Evolutionary conservation across 768 basidiomycete species (phyloP), one percentile per base, ranked within the genome.

Genomic region (Suillus decipiens): DNA sequence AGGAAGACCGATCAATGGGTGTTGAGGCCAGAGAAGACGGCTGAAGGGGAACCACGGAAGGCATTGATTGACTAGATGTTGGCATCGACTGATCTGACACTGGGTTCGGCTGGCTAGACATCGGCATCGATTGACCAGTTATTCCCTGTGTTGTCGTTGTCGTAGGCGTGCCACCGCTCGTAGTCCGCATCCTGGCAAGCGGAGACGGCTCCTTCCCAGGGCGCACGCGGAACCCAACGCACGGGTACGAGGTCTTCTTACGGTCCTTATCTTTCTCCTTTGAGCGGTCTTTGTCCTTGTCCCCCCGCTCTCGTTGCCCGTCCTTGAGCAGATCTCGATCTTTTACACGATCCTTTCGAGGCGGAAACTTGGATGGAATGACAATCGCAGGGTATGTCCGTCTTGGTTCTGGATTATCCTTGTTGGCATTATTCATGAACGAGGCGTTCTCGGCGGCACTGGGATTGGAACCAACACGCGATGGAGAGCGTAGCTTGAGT

Each of bases 171-270:
- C 62, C 34, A 36, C 61, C 37, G 9, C 47, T 48, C 19, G 63
- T 45, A 31, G 59, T 50, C 8, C 62, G 65, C 0, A 64, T 31
- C 48, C 67, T 72, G 3, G 47, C 58, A 37, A 72, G 66, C 28
- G 71, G 69, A 15, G 73, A 64, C 36, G 63, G 60, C 8, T 76
- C 73, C 63, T 79, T 79, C 50, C 75, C 77, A 34, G 77, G 70
- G 15, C 84, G 78, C 11, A 81, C 73, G 17, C 85, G 84, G 50
- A 84, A 76, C 42, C 84, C 83, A 11, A 81, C 71, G 28, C 78
- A 63, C 17, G 84, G 83, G 53, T 82, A 80, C 14, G 67, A 66
- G 2, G 43, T 24, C 66, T 80, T 83, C 75, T 82, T 82, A 59
- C 72, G 64, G 42, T 79, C 74, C 61, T 80, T 82, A 58, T 78